A percentile compares a stretch with the other conserved stretches of the same genome.
Conservation (phyloP, 441 rosid genomes). For the Omphalea diandra region DNA sequence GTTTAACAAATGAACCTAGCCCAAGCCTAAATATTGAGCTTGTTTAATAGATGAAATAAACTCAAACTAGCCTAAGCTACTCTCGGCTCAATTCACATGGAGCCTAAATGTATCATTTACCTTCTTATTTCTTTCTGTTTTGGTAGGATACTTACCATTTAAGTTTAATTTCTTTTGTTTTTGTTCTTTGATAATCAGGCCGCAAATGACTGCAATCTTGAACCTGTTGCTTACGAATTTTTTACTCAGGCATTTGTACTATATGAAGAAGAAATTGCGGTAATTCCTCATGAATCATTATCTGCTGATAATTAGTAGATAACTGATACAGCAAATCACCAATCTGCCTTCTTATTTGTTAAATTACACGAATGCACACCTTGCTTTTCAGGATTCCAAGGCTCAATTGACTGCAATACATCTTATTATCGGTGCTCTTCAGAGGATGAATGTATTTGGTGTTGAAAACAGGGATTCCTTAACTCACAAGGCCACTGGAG, state of each 20-base stretch:
- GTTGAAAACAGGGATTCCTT: conserved; percentile 96
- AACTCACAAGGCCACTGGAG: conserved; percentile 99
- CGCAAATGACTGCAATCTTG: conserved; percentile 91
- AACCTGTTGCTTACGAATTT: conserved; percentile 95
- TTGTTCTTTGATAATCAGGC: conserved; percentile 51
- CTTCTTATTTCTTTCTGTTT: conserved; percentile 6
- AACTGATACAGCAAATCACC: background rate
- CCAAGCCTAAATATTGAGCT: no score
- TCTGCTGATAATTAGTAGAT: background rate
- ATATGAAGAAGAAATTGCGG: conserved; percentile 97
- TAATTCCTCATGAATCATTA: conserved; percentile 33
- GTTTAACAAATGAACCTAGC: no score
- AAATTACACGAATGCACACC: background rate
- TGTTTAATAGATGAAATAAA: no score
- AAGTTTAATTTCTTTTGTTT: conserved; percentile 12
- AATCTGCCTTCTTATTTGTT: conserved; percentile 2
- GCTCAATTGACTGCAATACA: conserved; percentile 95
- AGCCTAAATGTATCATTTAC: no score
- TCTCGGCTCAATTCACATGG: no score
- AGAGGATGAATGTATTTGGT: conserved; percentile 95
- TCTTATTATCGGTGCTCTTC: conserved; percentile 86
- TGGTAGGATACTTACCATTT: background rate
- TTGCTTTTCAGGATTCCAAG: conserved; percentile 70
- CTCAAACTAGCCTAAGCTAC: no score
- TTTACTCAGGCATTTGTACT: conserved; percentile 88